phyloP scores from a whole-genome alignment of 1,139 yeast genomes.

The Zygoascus sp. region DNA sequence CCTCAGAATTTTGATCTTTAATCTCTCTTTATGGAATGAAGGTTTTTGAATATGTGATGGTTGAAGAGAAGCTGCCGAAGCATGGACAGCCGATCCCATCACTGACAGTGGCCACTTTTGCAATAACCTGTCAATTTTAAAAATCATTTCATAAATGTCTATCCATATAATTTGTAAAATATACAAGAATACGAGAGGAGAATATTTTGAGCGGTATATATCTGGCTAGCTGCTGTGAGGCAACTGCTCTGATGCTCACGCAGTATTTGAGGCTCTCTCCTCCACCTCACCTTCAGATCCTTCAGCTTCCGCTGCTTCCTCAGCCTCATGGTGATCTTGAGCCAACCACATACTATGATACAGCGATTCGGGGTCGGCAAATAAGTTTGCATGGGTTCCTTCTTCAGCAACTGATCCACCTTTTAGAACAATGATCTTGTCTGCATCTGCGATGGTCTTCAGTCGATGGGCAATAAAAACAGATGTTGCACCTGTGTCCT shows the following conservation, averaged over 20 bases:
- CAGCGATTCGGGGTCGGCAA: constrained; percentile 51
- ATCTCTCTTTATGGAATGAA: too few species aligned
- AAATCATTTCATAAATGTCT: too few species aligned
- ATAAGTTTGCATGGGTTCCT: constrained; percentile 68
- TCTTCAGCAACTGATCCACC: constrained; percentile 80
- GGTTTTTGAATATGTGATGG: too few species aligned
- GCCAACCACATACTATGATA: constrained; percentile 85
- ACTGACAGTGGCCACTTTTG: too few species aligned
- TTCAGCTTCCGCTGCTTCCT: constrained; percentile 28
- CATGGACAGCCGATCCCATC: too few species aligned
- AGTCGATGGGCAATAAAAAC: constrained; percentile 91
- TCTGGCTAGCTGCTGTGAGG: not conserved
- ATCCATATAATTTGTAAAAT: too few species aligned
- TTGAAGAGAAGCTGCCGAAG: too few species aligned
- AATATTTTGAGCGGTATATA: not conserved
- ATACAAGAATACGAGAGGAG: not conserved
- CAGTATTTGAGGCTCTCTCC: not conserved
- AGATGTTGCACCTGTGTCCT: constrained; percentile 59
- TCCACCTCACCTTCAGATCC: not conserved
- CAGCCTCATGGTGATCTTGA: constrained; percentile 61
- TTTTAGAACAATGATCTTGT: constrained; percentile 81
- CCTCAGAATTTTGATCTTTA: too few species aligned
- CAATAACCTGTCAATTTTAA: too few species aligned
- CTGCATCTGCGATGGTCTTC: constrained; percentile 91
- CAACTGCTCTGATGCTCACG: not conserved